Evolutionary conservation across 2,329 filamentous ascomycete species (phyloP), one percentile per base, ranked within the genome.

Genomic region (Bipolaris bicolor): DNA sequence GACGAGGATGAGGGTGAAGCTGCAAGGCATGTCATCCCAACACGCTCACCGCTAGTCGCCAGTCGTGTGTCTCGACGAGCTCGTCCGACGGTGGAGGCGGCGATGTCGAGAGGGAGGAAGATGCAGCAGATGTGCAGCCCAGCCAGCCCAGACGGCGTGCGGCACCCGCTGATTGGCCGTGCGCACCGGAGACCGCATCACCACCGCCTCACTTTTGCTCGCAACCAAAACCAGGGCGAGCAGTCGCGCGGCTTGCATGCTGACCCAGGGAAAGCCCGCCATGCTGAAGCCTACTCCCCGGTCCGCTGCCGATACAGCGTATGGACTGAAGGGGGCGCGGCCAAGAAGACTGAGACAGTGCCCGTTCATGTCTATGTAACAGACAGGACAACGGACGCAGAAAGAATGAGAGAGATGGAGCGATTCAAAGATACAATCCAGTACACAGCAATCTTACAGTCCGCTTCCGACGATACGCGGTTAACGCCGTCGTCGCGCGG

Each of bases 151-250:
- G 46, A 24, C 61, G 52, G 52, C 49, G 52, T 61, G 44, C 47
- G 55, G 60, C 57, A 59, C 59, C 56, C 49, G 51, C 57, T 62
- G 61, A 70, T 70, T 70, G 66, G 67, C 63, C 58, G 58, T 18
- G 63, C 46, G 60, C 55, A 58, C 54, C 64, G 64, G 61, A 53
- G 61, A 63, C 57, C 44, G 60, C 67, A 62, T 49, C 48, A 66
- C 68, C 63, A 49, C 61, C 69, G 70, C 69, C 69, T 73, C 69
- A 73, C 69, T 72, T 72, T 63, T 43, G 11, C 22, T n/a, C 6
- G 15, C 13, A 13, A 33, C 51, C 33, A 39, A 57, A 66, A 65
- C 56, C 66, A 71, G 67, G 69, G 70, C 70, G 70, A 67, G 58
- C 65, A 46, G 26, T 20, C 43, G 43, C n/a, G 29, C n/a, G 37